Evolutionary conservation across 306 rosid genomes (phyloP), one percentile per base, ranked within the genome.

Genomic region (Casuarina glauca): DNA sequence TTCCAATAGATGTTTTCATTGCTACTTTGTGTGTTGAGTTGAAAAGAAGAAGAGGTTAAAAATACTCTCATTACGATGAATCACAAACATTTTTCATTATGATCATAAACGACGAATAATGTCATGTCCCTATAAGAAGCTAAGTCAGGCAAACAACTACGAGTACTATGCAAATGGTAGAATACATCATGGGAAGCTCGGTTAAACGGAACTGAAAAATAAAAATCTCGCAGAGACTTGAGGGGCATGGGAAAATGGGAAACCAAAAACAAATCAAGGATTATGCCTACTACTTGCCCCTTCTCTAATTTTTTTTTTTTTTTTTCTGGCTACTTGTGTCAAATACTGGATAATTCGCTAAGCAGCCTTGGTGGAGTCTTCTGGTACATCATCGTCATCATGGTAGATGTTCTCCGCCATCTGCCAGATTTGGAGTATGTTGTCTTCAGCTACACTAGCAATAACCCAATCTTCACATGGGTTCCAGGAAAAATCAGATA

Each of bases 361-460:
- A 10, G 95, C 64, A 53, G 86, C 85, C 83, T 88, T 88, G 0
- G 92, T 79, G 17, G 97, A 78, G 75, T 96, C 98, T 80, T 96
- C 97, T 3, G 94, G 98, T 64, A 96, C 84, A 86, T 96, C 98
- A 43, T 96, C 99, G 81, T 93, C 99, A 41, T 93, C 99, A 73
- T 93, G 98, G 93, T 93, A 96, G 85, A 96, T 93, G 89, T 96
- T 96, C 80, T 96, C 99, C 2, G 99, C 97, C 99, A 93, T 96
- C 90, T 96, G 99, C 99, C 99, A 96, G 84, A 96, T 91, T 79
- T 96, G 99, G 74, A 91, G 98, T 81, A 96, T 93, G 87, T 93
- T 96, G 81, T 96, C 99, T 78, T 96, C 99, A 61, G 97, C 99
- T 15, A 96, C 99, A 54, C 99, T 96, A 46, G 99, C 86, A 77